Evolutionary conservation across 73 alveolate species (phyloP), one percentile per base, ranked within the genome.

Genomic region (Durusdinium trenchii): DNA sequence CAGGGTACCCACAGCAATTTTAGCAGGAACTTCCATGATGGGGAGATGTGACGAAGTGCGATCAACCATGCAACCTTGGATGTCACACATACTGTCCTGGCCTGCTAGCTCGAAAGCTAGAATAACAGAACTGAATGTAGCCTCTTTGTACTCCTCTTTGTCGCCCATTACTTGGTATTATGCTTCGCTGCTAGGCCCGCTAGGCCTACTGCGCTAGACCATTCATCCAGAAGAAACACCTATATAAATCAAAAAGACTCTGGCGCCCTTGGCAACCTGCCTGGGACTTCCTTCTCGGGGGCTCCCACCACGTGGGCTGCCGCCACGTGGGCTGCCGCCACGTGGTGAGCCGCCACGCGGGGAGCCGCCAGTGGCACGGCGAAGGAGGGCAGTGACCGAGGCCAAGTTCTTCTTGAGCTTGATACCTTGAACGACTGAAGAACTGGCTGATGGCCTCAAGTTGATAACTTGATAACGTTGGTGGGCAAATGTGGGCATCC

Each of bases 391-490:
- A 20, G 96, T 89, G 42, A 89, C 96, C 40, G 96, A 89, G 52
- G 86, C 96, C 96, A 89, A n/a, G 57, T 89, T 89, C 96, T 89
- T 89, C 96, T 89, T 89, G 23, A 89, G 71, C 54, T 64, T 89
- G 32, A 64, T 38, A 10, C 95, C 67, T 78, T 7, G 87, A 45
- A 20, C 64, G 81, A 60, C 30, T 64, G 45, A 64, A 64, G 28
- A 64, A 64, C 42, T 64, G 79, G 10, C 9, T 38, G 6, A 9
- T 18, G 79, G 9, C 28, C 23, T 57, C 23, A 57, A 60, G 30
- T 23, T 23, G 30, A 60, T 23, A 57, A 57, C 69, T 16, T 23
- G 69, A 12, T 57, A 32, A 60, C 30, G 18, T 60, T 60, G 73
- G 73, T 23, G 73, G 73, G 23, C n/a, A 32, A 60, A 60, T 23